Evolutionary conservation across 768 basidiomycete species (phyloP).

Genomic region (Xerocomellus chrysenteron): DNA sequence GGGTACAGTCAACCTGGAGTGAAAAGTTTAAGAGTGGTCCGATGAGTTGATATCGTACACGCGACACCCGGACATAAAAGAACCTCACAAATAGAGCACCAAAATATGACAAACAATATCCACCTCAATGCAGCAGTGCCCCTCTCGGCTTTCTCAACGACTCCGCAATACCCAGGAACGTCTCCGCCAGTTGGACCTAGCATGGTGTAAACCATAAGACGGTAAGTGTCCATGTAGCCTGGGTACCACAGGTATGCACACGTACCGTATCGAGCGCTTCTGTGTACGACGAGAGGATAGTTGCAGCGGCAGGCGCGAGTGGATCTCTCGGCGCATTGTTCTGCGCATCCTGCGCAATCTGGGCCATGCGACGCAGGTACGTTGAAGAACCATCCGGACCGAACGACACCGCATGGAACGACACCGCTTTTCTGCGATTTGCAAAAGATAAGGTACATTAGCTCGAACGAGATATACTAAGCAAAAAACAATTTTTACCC

Average conservation of each 20-base stretch:
- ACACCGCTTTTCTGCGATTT: constrained; percentile 46
- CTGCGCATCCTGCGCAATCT: constrained; percentile 50
- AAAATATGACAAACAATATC: too few species aligned
- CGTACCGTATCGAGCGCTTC: constrained; percentile 51
- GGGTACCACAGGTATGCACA: background rate
- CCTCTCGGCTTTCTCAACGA: constrained; percentile 58
- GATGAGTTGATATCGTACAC: too few species aligned
- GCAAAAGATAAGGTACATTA: background rate
- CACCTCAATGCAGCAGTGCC: constrained; percentile 37
- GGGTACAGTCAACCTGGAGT: too few species aligned
- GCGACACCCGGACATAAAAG: too few species aligned
- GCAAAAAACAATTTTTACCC: constrained; percentile 37
- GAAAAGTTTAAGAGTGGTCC: too few species aligned
- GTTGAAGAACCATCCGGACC: constrained; percentile 32
- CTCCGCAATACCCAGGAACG: constrained; percentile 58
- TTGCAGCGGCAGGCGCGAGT: constrained; percentile 31
- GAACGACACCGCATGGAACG: constrained; percentile 61
- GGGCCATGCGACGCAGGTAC: constrained; percentile 47
- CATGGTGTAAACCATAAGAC: background rate
- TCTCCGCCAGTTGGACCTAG: constrained; percentile 54
- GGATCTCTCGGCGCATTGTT: constrained; percentile 43
- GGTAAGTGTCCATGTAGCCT: too few species aligned
- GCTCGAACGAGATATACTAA: background rate
- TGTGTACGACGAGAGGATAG: constrained; percentile 46
- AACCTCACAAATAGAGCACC: too few species aligned